Percentiles rank a stretch among this genome's conserved stretches.
These are phyloP conservation scores for Ramaria sp. DNA, from an alignment of 768 basidiomycete genomes.

Conservation along the genomic window DNA sequence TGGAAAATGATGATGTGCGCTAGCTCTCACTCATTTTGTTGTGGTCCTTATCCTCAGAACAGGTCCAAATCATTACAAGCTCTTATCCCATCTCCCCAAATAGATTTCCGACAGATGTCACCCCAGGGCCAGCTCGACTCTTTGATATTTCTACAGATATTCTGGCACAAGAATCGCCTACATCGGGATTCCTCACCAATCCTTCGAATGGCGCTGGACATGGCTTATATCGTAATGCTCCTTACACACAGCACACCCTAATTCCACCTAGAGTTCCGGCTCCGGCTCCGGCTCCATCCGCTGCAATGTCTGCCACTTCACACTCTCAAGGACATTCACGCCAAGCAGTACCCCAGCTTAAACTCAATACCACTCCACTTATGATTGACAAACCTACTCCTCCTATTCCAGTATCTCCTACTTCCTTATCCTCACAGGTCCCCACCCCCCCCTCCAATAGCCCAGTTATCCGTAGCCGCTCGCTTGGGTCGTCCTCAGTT, in stretches of 20 bases:
- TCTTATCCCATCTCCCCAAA: not conserved
- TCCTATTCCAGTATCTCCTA: conserved; percentile 3
- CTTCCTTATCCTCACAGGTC: not conserved
- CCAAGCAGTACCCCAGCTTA: not conserved
- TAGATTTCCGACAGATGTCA: conserved; percentile 1
- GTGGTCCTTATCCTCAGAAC: not conserved
- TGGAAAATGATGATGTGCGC: not conserved
- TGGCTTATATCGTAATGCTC: not conserved
- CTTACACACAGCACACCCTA: not conserved
- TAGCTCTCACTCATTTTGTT: not conserved
- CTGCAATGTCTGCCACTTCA: not conserved
- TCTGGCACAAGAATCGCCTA: not conserved
- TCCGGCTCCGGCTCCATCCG: conserved; percentile 6
- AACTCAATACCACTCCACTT: not conserved
- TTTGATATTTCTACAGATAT: not conserved
- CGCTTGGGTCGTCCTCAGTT: not conserved
- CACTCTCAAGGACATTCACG: not conserved
- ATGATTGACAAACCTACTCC: conserved; percentile 6
- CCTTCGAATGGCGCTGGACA: not conserved
- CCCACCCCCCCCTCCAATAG: not conserved
- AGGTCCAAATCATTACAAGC: not conserved
- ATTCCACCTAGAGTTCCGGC: conserved; percentile 7
- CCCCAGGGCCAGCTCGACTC: not conserved
- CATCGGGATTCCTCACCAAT: not conserved
- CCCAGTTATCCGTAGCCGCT: conserved; percentile 5